A percentile compares a stretch with the other conserved stretches of the same genome.
phyloP scores from a whole-genome alignment of 176 grass and related monocot species.

The Cymbopogon citratus region DNA sequence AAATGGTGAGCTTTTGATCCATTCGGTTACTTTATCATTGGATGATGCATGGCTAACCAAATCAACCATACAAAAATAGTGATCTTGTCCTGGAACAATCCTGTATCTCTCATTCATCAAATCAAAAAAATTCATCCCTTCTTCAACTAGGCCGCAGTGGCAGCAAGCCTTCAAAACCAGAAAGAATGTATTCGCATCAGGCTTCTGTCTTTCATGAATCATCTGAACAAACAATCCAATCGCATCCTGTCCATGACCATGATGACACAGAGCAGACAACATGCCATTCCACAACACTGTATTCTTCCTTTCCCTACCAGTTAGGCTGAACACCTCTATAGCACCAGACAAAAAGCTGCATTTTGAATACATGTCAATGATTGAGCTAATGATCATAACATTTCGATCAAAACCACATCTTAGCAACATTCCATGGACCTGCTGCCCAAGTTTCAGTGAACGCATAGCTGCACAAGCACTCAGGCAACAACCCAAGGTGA shows the following conservation, averaged over 20 bases:
- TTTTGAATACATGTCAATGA: slow-evolving; percentile 84
- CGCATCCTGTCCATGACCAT: slow-evolving; percentile 37
- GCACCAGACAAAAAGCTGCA: slow-evolving; percentile 49
- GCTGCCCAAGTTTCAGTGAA: slow-evolving; percentile 46
- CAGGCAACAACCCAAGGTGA: slow-evolving; percentile 53
- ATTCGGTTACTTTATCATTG: slow-evolving; percentile 42
- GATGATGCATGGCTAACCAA: slow-evolving; percentile 41
- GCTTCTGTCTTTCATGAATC: slow-evolving; percentile 39
- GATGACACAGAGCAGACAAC: slow-evolving; percentile 56
- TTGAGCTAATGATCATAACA: slow-evolving; percentile 32
- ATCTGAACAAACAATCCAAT: slow-evolving; percentile 56
- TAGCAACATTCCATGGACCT: slow-evolving; percentile 53
- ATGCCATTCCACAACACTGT: slow-evolving; percentile 51
- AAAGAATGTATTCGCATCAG: slow-evolving; percentile 52
- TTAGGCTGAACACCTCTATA: slow-evolving; percentile 39
- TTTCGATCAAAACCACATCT: slow-evolving; percentile 42
- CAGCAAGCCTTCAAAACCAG: slow-evolving; percentile 56
- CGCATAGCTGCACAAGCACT: slow-evolving; percentile 45
- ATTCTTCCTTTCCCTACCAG: slow-evolving; percentile 29
- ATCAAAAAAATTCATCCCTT: slow-evolving; percentile 58
- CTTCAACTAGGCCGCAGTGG: slow-evolving; percentile 41
- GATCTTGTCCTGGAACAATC: slow-evolving; percentile 47
- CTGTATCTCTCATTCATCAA: slow-evolving; percentile 58
- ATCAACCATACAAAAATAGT: slow-evolving; percentile 55
- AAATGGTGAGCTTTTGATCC: slow-evolving; percentile 37